These are phyloP conservation scores for Kernera saxatilis DNA, from an alignment of 345 rosid species.

Conservation along the genomic window DNA sequence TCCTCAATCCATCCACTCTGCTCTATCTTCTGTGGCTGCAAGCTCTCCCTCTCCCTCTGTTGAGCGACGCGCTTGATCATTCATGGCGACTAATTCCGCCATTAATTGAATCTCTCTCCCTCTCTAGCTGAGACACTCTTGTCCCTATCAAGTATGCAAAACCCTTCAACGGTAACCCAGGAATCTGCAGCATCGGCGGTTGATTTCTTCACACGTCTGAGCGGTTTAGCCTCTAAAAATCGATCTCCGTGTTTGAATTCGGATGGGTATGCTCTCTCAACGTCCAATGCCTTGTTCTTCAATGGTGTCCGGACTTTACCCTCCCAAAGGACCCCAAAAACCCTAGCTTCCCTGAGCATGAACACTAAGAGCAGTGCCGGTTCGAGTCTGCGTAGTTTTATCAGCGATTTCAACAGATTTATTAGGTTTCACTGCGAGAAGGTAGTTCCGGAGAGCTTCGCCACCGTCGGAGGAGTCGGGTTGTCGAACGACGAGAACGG, in stretches of 20 bases:
- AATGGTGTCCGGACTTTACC: slow-evolving; percentile 30
- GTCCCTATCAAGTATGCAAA: slow-evolving; percentile 44
- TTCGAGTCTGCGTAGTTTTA: slow-evolving; percentile 39
- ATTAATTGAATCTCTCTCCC: background rate
- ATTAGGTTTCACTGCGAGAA: slow-evolving; percentile 68
- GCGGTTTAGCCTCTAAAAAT: slow-evolving; percentile 40
- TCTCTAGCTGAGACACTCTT: background rate
- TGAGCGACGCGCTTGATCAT: background rate
- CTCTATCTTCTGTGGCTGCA: slow-evolving; percentile 12
- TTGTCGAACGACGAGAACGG: slow-evolving; percentile 48
- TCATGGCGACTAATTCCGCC: background rate
- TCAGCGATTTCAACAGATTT: slow-evolving; percentile 60
- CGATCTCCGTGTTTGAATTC: slow-evolving; percentile 31
- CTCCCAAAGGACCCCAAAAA: slow-evolving; percentile 32
- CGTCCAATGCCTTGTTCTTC: slow-evolving; percentile 53
- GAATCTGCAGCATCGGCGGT: slow-evolving; percentile 47
- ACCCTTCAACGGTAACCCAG: slow-evolving; percentile 51
- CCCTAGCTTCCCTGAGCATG: slow-evolving; percentile 49
- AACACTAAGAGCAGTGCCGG: slow-evolving; percentile 38
- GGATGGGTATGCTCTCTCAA: slow-evolving; percentile 44
- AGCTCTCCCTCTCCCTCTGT: background rate
- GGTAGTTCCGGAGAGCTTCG: slow-evolving; percentile 76
- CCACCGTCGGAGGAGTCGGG: slow-evolving; percentile 51
- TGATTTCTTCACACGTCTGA: slow-evolving; percentile 52
- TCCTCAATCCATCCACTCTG: slow-evolving; percentile 4